Evolutionary conservation across 2,329 filamentous ascomycete species (phyloP), one percentile per base, ranked within the genome.

Genomic region (Tolypocladium ophioglossoides): DNA sequence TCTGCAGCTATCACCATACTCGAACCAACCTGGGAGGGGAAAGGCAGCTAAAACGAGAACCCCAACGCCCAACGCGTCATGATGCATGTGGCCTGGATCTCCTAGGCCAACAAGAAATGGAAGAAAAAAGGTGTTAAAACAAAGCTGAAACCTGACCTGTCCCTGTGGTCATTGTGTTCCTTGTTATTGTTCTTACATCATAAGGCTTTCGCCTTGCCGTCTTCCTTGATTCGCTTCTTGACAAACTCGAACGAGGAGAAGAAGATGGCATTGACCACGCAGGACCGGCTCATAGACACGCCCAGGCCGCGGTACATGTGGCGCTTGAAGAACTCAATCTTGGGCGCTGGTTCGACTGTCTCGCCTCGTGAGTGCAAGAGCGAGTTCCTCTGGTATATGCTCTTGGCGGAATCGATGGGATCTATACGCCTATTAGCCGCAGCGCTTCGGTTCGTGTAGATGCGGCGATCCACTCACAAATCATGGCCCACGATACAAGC

Each of bases 171-270:
- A 18, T 46, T 14, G 22, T 30, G 7, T 12, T 32, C n/a, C 27
- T 12, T 48, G 18, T 6, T 57, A 47, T 52, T 58, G 35, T 57
- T 56, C 24, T 48, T 56, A 56, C 41, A 57, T 54, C 52, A 35
- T 27, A 38, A 52, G 53, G 37, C 53, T 40, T 58, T 50, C 24
- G 50, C 54, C 38, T 58, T 56, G 24, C 68, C 63, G 51, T 82
- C 77, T 40, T 81, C 77, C 64, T 79, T 78, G 69, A 84, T 82
- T 59, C 77, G 76, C 67, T 84, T 85, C 73, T 94, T 94, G 63
- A 89, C 79, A 63, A 89, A 85, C 71, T 95, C 89, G 67, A 94
- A 95, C 40, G 85, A 86, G 46, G 87, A 91, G 73, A 95, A 95
- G 77, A 95, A 95, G 63, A 95, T 87, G 60, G 89, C 88, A 67